These are phyloP conservation scores for Trametes gibbosa DNA, from an alignment of 768 basidiomycete species.

Conservation along the genomic window DNA sequence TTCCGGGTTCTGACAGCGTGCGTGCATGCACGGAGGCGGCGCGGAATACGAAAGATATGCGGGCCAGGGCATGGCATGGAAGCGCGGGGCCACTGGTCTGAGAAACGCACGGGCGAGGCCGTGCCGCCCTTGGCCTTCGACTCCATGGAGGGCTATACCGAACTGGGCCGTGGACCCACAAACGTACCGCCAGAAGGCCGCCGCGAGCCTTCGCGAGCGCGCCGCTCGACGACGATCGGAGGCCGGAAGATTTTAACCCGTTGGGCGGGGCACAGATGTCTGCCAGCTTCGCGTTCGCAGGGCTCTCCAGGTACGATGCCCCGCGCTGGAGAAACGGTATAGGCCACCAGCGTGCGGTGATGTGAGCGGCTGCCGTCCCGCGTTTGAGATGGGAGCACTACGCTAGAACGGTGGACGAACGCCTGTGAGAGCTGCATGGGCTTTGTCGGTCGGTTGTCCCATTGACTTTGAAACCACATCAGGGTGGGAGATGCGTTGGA, in stretches of 20 bases:
- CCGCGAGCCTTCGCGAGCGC: background rate
- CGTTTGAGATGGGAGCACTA: too few relatives aligned
- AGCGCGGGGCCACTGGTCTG: background rate
- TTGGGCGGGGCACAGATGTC: conserved; percentile 9
- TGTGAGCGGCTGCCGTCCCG: too few relatives aligned
- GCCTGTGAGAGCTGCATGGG: too few relatives aligned
- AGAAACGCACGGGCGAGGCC: background rate
- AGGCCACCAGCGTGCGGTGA: too few relatives aligned
- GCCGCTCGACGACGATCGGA: background rate
- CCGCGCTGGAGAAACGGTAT: too few relatives aligned
- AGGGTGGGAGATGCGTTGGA: background rate
- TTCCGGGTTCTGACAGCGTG: background rate
- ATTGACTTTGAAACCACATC: background rate
- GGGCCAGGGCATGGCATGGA: background rate
- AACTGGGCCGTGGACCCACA: conserved; percentile 11
- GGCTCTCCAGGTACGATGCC: background rate
- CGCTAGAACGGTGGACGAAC: too few relatives aligned
- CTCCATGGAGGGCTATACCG: background rate
- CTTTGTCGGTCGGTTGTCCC: background rate
- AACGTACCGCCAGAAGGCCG: background rate
- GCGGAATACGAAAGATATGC: background rate
- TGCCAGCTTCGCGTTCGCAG: background rate
- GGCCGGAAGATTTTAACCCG: background rate
- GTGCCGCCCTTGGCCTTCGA: background rate
- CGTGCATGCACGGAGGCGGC: background rate